A percentile compares a stretch with the other conserved stretches of the same genome.
phyloP scores from a whole-genome alignment of 345 rosid genomes.

The Sapria himalayana region DNA sequence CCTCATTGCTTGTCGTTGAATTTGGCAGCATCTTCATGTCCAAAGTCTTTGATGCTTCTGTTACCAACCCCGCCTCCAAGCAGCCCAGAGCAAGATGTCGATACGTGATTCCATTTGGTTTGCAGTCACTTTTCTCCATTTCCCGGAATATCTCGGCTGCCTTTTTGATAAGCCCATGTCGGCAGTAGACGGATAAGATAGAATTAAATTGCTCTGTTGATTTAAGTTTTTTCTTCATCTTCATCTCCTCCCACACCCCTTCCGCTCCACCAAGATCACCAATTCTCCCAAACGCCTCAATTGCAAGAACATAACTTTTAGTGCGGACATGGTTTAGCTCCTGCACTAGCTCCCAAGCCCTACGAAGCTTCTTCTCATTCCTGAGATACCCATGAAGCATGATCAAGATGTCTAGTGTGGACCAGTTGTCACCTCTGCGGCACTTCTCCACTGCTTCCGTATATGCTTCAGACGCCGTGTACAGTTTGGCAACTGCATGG shows the following conservation, averaged over 20 bases:
- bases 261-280: constrained; percentile 39
- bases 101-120: constrained; percentile 62
- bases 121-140: constrained; percentile 29
- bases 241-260: constrained; percentile 73
- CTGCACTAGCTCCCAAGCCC: constrained; percentile 36
- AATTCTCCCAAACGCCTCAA: constrained; percentile 60
- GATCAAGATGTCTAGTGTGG: constrained; percentile 60
- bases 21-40: constrained; percentile 29
- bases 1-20: constrained; percentile 23
- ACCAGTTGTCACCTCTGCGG: constrained; percentile 60
- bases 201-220: constrained; percentile 64
- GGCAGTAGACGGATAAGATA: constrained; percentile 52
- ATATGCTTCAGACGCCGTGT: constrained; percentile 55
- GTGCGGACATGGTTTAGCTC: constrained; percentile 37
- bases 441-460: constrained; percentile 58
- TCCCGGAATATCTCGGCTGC: constrained; percentile 45
- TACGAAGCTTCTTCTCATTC: constrained; percentile 38
- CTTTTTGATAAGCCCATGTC: constrained; percentile 33
- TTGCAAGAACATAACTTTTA: constrained; percentile 45
- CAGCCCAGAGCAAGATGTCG: constrained; percentile 85
- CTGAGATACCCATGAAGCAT: constrained; percentile 52
- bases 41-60: constrained; percentile 53
- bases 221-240: constrained; percentile 25
- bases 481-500: constrained; percentile 69
- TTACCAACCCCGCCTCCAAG: constrained; percentile 33